Base-by-base conservation (phyloP, 768 basidiomycete species). In the Boletus insuetus region DNA sequence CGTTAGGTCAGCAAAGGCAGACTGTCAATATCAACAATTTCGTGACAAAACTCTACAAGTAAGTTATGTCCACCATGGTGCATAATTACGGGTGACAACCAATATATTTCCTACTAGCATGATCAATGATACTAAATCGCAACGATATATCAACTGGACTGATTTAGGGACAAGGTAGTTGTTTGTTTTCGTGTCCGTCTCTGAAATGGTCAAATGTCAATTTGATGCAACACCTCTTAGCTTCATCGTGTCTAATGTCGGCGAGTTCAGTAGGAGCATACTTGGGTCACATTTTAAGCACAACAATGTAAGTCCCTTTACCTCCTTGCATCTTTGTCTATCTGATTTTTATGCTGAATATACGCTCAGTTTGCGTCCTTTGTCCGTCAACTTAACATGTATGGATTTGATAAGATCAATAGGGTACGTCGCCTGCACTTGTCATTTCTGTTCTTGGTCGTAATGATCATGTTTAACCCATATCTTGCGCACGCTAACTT, bases 311-410 rank as follows among this genome's bases (percentile, higher is more conserved):
- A 54, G 87, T 74, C 20, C 53, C n/a, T 20, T 11, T 37, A 4
- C 12, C 4, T 16, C 7, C 12, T n/a, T n/a, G n/a, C n/a, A n/a
- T n/a, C n/a, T n/a, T n/a, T n/a, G n/a, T 57, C 58, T 54, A 55
- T 29, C 11, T 9, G 2, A 38, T 44, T 44, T 45, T 49, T 35
- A 19, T 56, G 17, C 26, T 60, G 44, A 58, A 52, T 51, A 51
- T 51, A 47, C 51, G 55, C 41, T 10, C 65, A 96, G 86, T 96
- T 97, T 70, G 93, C 93, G 12, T 92, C 89, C 66, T 97, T 97
- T 71, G 92, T 95, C 40, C 85, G 94, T 54, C 94, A 95, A 70
- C 80, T 95, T 52, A 95, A 96, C 76, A 95, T 94, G 90, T 96
- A 94, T 64, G 92, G 92, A 39, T 96, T 95, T 73, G 91, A 94